Conservation (phyloP, 805 yeast genomes). For the Monosporozyma aquatica region DNA sequence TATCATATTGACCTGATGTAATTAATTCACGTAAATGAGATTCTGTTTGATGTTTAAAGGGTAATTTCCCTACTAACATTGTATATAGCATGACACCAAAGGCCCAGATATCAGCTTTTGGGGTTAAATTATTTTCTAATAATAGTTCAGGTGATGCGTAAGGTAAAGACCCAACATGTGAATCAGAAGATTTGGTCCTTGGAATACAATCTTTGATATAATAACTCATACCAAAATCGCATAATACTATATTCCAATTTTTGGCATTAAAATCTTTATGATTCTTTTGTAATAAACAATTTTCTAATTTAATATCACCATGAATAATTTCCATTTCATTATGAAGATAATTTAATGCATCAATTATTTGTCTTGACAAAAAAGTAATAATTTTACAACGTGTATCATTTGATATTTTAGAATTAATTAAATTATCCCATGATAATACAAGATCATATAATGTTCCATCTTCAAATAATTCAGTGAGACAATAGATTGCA, state of each 20-base stretch:
- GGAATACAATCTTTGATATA: slow-evolving; percentile 7
- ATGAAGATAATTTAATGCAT: slow-evolving; percentile 57
- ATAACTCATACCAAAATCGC: slow-evolving; percentile 85
- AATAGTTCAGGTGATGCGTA: slow-evolving; percentile 87
- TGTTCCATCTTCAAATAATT: slow-evolving; percentile 65
- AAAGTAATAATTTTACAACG: slow-evolving; percentile 32
- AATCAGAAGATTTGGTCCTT: slow-evolving; percentile 6
- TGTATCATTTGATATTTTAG: slow-evolving; percentile 24
- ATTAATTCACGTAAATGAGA: slow-evolving; percentile 71
- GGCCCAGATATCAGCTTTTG: slow-evolving; percentile 84
- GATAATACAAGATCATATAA: slow-evolving; percentile 63
- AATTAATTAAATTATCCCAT: slow-evolving; percentile 46
- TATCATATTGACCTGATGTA: slow-evolving; percentile 52
- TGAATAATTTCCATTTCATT: slow-evolving; percentile 48
- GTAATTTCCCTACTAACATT: slow-evolving; percentile 62
- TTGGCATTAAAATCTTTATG: slow-evolving; percentile 1
- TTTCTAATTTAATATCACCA: slow-evolving; percentile 78
- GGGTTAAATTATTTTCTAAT: slow-evolving; percentile 31
- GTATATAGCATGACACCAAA: slow-evolving; percentile 72
- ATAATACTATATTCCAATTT: slow-evolving; percentile 40
- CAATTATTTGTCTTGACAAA: slow-evolving; percentile 45
- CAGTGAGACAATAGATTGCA: slow-evolving; percentile 65
- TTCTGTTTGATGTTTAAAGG: slow-evolving; percentile 77
- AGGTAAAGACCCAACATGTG: slow-evolving; percentile 81
- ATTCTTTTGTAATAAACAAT: slow-evolving; percentile 50